Base-by-base conservation (phyloP, 805 yeast species). In the Cyberlindnera xylosilytica region DNA sequence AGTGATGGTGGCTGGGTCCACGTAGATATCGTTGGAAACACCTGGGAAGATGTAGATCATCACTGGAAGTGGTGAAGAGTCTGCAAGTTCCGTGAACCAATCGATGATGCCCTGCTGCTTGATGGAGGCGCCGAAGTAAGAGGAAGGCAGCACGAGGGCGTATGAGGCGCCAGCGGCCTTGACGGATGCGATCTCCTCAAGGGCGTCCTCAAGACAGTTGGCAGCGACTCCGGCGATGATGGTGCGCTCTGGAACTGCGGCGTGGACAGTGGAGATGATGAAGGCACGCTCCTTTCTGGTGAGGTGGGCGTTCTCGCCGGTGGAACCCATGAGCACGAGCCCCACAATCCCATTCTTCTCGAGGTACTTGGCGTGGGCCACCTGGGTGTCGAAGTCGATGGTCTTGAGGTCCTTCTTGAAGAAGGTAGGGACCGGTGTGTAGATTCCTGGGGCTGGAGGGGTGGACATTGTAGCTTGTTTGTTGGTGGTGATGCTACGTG, bases 391-490 rank as follows among this genome's bases (percentile, higher is more conserved):
- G 33, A 56, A 54, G 51, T 75, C 79, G 28, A 74, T 60, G 3
- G 72, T 60, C 45, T 49, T 46, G 6, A 47, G 41, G 28, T 63
- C 64, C 42, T 67, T 57, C 51, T 71, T 69, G 71, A 74, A 75
- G 56, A 77, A 76, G 6, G 82, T 76, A 44, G 77, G 76, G 12
- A 68, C 63, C 23, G 81, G 81, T 10, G 78, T 72, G 60, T 76
- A 77, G 30, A 77, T 63, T 28, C 77, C 77, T 39, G 67, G 57
- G 5, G 43, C 45, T 30, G 68, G 64, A 10, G 67, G 61, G 4
- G 42, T 3, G 20, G 42, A 32, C 52, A 48, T 49, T 27, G 19
- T 20, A 5, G 16, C 15, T 13, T 26, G 17, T 32, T 6, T 18
- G n/a, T 18, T n/a, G 12, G 43, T 10, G 26, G 4, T 18, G 20